These are phyloP conservation scores for Perilla frutescens DNA, from an alignment of 257 asterid genomes.

Conservation along the genomic window DNA sequence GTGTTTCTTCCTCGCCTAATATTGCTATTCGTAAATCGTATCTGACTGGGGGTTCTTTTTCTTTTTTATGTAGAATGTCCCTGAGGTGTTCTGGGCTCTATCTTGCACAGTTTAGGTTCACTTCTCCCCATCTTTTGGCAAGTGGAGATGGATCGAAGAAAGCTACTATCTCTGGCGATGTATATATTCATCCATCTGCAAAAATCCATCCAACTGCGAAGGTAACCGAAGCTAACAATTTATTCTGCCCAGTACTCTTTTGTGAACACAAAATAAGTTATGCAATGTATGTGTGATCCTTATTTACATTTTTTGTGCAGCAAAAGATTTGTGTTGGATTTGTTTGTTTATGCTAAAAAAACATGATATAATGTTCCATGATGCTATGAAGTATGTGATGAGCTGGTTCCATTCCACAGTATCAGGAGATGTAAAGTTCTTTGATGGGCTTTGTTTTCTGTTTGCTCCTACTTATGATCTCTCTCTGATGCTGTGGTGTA, in stretches of 20 bases:
- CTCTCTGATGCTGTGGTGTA: conserved; percentile 21
- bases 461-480: background rate
- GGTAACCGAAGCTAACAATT: conserved; percentile 46
- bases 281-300: too few relatives aligned
- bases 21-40: conserved; percentile 10
- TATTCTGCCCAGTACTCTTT: background rate
- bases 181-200: conserved; percentile 82
- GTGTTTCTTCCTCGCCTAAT: conserved; percentile 7
- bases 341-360: background rate
- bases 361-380: too few relatives aligned
- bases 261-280: background rate
- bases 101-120: conserved; percentile 70
- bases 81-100: conserved; percentile 75
- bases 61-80: conserved; percentile 64
- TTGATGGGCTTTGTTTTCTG: background rate
- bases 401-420: too few relatives aligned
- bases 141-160: conserved; percentile 74
- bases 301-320: background rate
- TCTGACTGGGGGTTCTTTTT: conserved; percentile 7
- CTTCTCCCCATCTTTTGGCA: conserved; percentile 76
- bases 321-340: background rate
- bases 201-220: conserved; percentile 88
- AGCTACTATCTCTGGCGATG: conserved; percentile 66
- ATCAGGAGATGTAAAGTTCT: too few relatives aligned
- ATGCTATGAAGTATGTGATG: too few relatives aligned